phyloP scores from a whole-genome alignment of 257 asterid species.

The Solanum piurae region DNA sequence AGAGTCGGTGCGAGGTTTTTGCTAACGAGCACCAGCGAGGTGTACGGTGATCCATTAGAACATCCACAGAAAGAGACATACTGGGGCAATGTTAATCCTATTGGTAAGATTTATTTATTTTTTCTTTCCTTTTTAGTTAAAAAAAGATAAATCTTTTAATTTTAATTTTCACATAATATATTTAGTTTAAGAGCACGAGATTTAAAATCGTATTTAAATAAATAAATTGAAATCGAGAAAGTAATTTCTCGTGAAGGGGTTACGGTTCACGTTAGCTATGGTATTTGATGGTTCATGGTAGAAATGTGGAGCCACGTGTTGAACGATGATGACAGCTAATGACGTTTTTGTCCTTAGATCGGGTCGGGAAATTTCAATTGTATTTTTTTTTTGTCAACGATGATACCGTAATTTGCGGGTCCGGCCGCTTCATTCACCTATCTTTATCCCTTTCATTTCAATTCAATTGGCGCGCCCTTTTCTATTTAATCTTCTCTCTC shows the following conservation, averaged over 20 bases:
- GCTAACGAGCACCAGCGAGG: constrained; percentile 99
- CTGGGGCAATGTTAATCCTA: constrained; percentile 99
- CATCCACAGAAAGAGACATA: constrained; percentile 95
- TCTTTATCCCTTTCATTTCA: background rate
- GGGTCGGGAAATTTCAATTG: background rate
- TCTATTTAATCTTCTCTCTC: background rate
- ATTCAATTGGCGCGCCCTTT: background rate
- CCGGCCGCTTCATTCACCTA: background rate
- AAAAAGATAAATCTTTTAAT: no score
- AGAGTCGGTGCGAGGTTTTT: constrained; percentile 93
- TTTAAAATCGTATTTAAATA: no score
- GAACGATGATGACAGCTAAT: background rate
- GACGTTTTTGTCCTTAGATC: background rate
- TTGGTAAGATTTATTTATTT: constrained; percentile 30
- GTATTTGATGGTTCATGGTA: background rate
- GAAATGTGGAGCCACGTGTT: constrained; percentile 22
- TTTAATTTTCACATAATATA: no score
- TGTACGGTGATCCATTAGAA: constrained; percentile 87
- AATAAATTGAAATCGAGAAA: no score
- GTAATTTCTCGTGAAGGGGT: no score
- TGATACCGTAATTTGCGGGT: constrained; percentile 1
- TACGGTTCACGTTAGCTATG: constrained; percentile 7
- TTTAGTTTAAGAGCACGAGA: rapidly evolving
- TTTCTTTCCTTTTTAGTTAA: background rate
- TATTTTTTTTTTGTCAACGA: background rate